Percentiles rank a stretch among this genome's conserved stretches.
Evolutionary conservation across 78 protist species (phyloP).

Genomic region (Anaeramoeba flamelloides): DNA sequence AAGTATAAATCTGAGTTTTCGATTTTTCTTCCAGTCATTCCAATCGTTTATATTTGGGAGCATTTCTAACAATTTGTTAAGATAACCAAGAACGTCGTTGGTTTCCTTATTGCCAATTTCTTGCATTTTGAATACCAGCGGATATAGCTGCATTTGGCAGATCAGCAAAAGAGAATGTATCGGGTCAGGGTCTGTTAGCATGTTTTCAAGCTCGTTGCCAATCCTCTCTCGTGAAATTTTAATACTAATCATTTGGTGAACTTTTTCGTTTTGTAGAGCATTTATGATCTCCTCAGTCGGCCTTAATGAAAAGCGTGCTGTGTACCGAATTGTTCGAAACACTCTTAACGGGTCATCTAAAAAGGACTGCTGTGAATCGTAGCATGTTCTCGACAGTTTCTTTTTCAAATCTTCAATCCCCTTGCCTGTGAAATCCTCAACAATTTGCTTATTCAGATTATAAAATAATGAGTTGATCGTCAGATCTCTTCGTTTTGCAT

Average conservation of each 20-base stretch:
- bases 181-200: conserved; percentile 11
- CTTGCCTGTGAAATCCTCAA: conserved; percentile 13
- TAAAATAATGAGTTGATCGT: conserved; percentile 81
- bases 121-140: too few species aligned
- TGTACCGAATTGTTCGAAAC: conserved; percentile 64
- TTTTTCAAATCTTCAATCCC: conserved; percentile 50
- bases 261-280: too few species aligned
- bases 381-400: conserved; percentile 57
- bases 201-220: conserved; percentile 40
- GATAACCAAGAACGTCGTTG: too few species aligned
- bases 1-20: too few species aligned
- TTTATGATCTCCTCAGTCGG: too few species aligned
- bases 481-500: conserved; percentile 81
- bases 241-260: too few species aligned
- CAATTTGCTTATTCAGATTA: conserved; percentile 49
- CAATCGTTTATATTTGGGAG: too few species aligned
- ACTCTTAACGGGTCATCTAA: conserved; percentile 84
- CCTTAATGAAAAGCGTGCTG: conserved; percentile 51
- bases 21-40: too few species aligned
- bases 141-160: too few species aligned
- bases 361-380: conserved; percentile 56
- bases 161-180: too few species aligned
- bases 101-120: too few species aligned
- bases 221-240: conserved; percentile 53
- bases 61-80: too few species aligned